Base-by-base conservation (phyloP, 345 rosid species). In the Zanthoxylum bungeanum region DNA sequence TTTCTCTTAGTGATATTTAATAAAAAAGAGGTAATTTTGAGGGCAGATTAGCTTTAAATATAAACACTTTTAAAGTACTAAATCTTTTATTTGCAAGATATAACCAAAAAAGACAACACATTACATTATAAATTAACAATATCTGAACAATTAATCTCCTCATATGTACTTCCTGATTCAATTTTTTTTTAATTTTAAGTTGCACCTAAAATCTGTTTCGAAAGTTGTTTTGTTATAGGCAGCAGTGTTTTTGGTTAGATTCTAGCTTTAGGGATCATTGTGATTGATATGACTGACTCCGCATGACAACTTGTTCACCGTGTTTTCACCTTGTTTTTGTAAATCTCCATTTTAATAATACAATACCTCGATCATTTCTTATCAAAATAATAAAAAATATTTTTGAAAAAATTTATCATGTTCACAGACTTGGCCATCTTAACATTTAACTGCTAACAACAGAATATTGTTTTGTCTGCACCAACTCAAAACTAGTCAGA, bases 21-120 rank as follows among this genome's bases (percentile, higher is more conserved):
- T 58, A 22, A 60, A 33, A 4, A 34, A 64, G 30, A 30, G n/a
- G 46, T 33, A 10, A 30, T 65, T 10, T 11, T 7, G 7, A 66
- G 44, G 70, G 17, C 7, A 31, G 7, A 1, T 19, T 27, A 27
- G 65, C 47, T 44, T 46, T 65, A 65, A 22, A 66, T 2, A 50
- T 14, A 36, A 50, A 31, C n/a, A 49, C 17, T 12, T 14, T 62
- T 14, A 25, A 16, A 64, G 44, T 7, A 0, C 21, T 44, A 44
- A 42, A 42, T 17, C 68, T 42, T 60, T 24, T 27, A 42, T 47
- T 64, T 25, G 68, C 68, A 64, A 25, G 51, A 64, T 40, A 27
- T 25, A 25, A 64, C 36, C 6, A 28, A 46, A 63, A 64, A 17
- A 9, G 3, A 14, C 49, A 22, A 3, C 22, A 56, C 12, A 30